Evolutionary conservation across 768 basidiomycete species (phyloP), one percentile per base, ranked within the genome.

Genomic region (Lactarius pseudohatsudake): DNA sequence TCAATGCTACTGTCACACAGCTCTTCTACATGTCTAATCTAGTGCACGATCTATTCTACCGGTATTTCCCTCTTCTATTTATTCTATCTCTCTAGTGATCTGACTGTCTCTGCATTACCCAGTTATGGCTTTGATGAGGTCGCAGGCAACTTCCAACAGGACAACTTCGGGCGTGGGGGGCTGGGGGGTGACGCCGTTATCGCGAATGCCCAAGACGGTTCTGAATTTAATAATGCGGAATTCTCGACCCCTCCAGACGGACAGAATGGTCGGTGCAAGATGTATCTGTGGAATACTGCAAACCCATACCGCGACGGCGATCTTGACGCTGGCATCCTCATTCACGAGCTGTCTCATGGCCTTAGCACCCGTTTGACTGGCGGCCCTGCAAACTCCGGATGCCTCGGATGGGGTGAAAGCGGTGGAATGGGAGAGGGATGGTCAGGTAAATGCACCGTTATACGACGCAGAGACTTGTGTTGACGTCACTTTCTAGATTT

Each of bases 351-450:
- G 70, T 79, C 83, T 60, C 96, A 99, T 76, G 96, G 96, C 66
- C 79, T 98, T 57, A 94, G 91, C 74, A 99, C 94, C 3, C 90
- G 96, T 72, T 76, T 98, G 68, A 98, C 96, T 8, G 96, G 96
- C 76, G 96, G 96, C 3, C 95, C 95, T 0, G 82, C 85, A 62
- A 92, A 96, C 79, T 95, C 93, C 36, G 92, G 91, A 2, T 97
- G 96, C 75, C 86, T 98, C 64, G 94, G 93, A 13, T 98, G 91
- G 89, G 96, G 96, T 60, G 95, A 98, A 79, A 83, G 88, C 34
- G 96, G 96, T 47, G 96, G 95, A 30, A 98, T 98, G 96, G 96
- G 96, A 70, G 94, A 97, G 78, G 95, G 95, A 16, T 97, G 95
- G 95, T 95, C 94, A 69, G 88, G 86, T 83, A 64, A 56, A 79